These are phyloP conservation scores for Trametes gibbosa DNA, from an alignment of 768 basidiomycete species.

Conservation along the genomic window DNA sequence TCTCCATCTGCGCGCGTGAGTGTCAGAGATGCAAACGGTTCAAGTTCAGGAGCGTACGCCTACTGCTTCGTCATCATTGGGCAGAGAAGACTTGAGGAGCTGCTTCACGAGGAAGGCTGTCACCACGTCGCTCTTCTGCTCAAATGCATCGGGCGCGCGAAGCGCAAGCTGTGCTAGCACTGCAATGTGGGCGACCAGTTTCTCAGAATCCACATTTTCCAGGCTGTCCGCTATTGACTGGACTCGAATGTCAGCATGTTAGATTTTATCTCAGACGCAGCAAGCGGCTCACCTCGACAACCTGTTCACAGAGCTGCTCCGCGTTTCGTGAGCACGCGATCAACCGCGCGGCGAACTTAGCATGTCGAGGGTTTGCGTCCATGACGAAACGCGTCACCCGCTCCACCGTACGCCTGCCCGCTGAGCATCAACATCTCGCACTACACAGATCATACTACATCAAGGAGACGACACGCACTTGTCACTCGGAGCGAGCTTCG, in stretches of 20 bases:
- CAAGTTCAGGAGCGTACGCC: not conserved
- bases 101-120: slow-evolving; percentile 70
- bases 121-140: slow-evolving; percentile 72
- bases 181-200: slow-evolving; percentile 62
- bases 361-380: slow-evolving; percentile 59
- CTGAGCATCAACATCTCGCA: not conserved
- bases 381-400: slow-evolving; percentile 57
- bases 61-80: slow-evolving; percentile 25
- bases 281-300: slow-evolving; percentile 59
- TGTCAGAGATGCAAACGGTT: no score
- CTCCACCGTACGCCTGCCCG: slow-evolving; percentile 61
- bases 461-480: slow-evolving; percentile 49
- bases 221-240: slow-evolving; percentile 63
- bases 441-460: not conserved
- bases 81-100: slow-evolving; percentile 54
- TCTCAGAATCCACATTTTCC: slow-evolving; percentile 42
- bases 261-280: not conserved
- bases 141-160: slow-evolving; percentile 69
- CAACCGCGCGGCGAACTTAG: slow-evolving; percentile 84
- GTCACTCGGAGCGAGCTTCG: slow-evolving; percentile 55
- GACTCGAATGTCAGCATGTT: not conserved
- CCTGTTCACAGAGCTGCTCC: slow-evolving; percentile 45
- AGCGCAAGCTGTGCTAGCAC: slow-evolving; percentile 75
- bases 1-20: slow-evolving; percentile 43
- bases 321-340: slow-evolving; percentile 58